Evolutionary conservation across 208 protist species (phyloP).

Genomic region (Trypanosoma conorhini): DNA sequence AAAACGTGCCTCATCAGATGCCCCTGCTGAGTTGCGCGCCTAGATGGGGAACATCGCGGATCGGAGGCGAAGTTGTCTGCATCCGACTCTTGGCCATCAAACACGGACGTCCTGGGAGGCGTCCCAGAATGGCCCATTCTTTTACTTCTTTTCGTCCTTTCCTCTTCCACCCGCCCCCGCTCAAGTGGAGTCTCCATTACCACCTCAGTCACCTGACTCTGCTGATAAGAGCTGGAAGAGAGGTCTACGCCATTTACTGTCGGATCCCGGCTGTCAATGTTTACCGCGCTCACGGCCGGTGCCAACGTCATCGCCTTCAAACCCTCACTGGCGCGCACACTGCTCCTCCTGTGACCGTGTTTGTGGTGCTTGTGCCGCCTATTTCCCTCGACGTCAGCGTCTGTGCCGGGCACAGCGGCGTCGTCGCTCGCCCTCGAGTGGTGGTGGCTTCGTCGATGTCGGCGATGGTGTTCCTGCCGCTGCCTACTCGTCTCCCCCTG

Average conservation of each 20-base stretch:
- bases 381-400: neutral
- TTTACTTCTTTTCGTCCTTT: neutral
- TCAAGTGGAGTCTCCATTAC: neutral
- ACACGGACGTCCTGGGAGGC: neutral
- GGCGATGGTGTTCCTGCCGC: neutral
- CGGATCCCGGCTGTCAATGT: neutral
- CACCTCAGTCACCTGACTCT: neutral
- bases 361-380: neutral
- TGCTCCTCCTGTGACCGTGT: neutral
- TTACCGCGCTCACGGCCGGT: neutral
- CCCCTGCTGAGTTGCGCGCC: neutral
- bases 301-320: neutral
- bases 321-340: neutral
- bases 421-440: neutral
- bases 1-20: neutral
- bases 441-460: neutral
- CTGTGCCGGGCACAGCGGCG: neutral
- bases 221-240: neutral
- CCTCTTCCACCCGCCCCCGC: neutral
- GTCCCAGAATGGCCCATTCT: neutral
- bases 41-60: neutral
- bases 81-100: slow-evolving; percentile 2
- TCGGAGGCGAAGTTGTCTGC: neutral
- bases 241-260: neutral
- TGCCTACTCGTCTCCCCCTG: neutral